Base-by-base conservation (phyloP, 1,284 basidiomycete species). In the Heliocybe sulcata region DNA sequence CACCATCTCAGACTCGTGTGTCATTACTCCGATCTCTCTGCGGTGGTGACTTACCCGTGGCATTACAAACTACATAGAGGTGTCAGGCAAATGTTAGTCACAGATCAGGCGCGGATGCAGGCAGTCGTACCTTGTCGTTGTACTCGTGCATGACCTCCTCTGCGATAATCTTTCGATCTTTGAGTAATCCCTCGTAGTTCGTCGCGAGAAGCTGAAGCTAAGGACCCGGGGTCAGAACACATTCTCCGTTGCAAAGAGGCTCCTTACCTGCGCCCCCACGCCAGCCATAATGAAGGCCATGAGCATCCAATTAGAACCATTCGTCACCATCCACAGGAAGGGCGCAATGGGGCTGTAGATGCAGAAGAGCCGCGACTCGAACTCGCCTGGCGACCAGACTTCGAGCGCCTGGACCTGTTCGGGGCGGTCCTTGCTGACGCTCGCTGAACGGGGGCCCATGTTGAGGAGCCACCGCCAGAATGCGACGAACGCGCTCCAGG, bases 141-240 rank as follows among this genome's bases (percentile, higher is more conserved):
- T 94, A 94, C 69, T 94, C 92, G 65, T 86, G 80, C 79, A 94
- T 80, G 11, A 93, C 89, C 65, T 94, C 92, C 2, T 83, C 79
- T 31, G 87, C 79, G 55, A 94, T 79, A 53, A 90, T 82, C 50
- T 78, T 80, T 59, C 80, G 83, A 71, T 94, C 92, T 66, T 87
- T 91, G 19, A 92, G 53, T 55, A 91, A 64, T 4, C 74, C 73
- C 45, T 80, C 77, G 65, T 86, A 92, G 45, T 77, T 77, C 53
- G 72, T 73, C 12, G 72, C 77, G 57, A 85, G 63, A 9, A 67
- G 71, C 54, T 81, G 74, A 49, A 80, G 63, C 83, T 88, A 55
- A 31, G 51, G 12, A 4, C 20, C 26, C 26, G 4, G 6, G 10
- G 14, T 35, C 51, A 23, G 51, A 14, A 52, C 26, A 52, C 22